These are phyloP conservation scores for Tolypocladium guangdongense DNA, from an alignment of 2,329 filamentous ascomycete genomes.

Conservation along the genomic window DNA sequence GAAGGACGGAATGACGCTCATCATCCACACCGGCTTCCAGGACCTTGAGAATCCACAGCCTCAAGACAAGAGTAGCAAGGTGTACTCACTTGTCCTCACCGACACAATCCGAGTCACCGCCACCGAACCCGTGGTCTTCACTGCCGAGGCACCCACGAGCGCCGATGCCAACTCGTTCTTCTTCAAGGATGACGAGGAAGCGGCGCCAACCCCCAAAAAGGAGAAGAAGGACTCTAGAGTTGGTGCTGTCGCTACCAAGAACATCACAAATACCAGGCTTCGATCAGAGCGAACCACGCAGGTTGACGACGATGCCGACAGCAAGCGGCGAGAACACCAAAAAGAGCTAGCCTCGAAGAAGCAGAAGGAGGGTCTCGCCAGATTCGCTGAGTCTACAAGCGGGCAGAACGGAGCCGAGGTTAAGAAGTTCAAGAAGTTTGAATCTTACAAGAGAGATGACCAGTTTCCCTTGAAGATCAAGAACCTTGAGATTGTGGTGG, in stretches of 20 bases:
- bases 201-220: slow-evolving; percentile 78
- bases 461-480: slow-evolving; percentile 76
- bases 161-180: slow-evolving; percentile 95
- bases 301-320: slow-evolving; percentile 81
- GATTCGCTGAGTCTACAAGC: slow-evolving; percentile 76
- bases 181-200: slow-evolving; percentile 92
- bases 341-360: slow-evolving; percentile 81
- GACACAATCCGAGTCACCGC: slow-evolving; percentile 86
- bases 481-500: slow-evolving; percentile 82
- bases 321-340: slow-evolving; percentile 79
- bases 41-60: slow-evolving; percentile 80
- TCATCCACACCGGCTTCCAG: slow-evolving; percentile 78
- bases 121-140: slow-evolving; percentile 78
- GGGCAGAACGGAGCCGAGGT: slow-evolving; percentile 83
- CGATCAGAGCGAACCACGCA: slow-evolving; percentile 85
- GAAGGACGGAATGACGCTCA: slow-evolving; percentile 95
- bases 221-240: slow-evolving; percentile 76
- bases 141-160: slow-evolving; percentile 81
- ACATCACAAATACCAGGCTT: slow-evolving; percentile 87
- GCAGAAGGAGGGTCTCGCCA: slow-evolving; percentile 73
- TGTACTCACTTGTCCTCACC: slow-evolving; percentile 80
- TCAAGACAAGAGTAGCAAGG: slow-evolving; percentile 81
- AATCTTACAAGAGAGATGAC: slow-evolving; percentile 97
- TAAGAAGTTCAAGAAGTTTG: slow-evolving; percentile 98
- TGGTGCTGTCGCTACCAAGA: slow-evolving; percentile 82